A percentile compares a stretch with the other conserved stretches of the same genome.
These are phyloP conservation scores for Juglanconis oblonga DNA, from an alignment of 2,329 filamentous ascomycete genomes.

Conservation along the genomic window DNA sequence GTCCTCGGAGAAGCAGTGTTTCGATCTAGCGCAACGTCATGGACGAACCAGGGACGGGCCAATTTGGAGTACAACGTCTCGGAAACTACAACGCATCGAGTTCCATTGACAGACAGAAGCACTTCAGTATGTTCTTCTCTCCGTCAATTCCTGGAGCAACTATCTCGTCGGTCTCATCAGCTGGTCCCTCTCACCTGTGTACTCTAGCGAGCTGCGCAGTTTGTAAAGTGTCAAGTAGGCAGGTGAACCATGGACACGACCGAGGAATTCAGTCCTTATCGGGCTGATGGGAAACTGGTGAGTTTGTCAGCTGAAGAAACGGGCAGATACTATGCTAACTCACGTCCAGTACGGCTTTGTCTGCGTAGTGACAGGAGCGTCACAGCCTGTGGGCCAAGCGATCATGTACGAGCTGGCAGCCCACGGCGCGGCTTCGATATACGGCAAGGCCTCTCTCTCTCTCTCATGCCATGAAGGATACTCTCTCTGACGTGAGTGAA, in stretches of 20 bases:
- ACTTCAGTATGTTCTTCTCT: background rate
- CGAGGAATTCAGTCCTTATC: slow-evolving; percentile 55
- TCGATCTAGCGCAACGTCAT: background rate
- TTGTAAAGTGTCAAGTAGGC: background rate
- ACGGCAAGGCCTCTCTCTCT: slow-evolving; percentile 35
- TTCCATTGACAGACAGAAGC: no score
- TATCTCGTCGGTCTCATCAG: no score
- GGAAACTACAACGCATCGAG: no score
- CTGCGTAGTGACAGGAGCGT: slow-evolving; percentile 61
- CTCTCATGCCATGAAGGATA: slow-evolving; percentile 18
- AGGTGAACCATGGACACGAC: slow-evolving; percentile 28
- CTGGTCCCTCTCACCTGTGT: no score
- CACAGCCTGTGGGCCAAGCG: slow-evolving; percentile 57
- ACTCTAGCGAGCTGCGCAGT: background rate
- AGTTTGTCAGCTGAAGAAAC: slow-evolving; percentile 21
- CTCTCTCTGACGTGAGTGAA: no score
- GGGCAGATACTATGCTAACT: background rate
- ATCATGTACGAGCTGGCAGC: slow-evolving; percentile 62
- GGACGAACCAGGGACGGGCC: slow-evolving; percentile 5
- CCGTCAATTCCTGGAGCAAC: background rate
- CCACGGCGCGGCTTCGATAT: slow-evolving; percentile 63
- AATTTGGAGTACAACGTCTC: background rate
- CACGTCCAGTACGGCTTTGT: slow-evolving; percentile 59
- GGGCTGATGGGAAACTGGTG: slow-evolving; percentile 55
- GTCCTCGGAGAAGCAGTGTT: slow-evolving; percentile 14